These are phyloP conservation scores for Verticillium tricorpus DNA, from an alignment of 2,329 filamentous ascomycete species.

Conservation along the genomic window DNA sequence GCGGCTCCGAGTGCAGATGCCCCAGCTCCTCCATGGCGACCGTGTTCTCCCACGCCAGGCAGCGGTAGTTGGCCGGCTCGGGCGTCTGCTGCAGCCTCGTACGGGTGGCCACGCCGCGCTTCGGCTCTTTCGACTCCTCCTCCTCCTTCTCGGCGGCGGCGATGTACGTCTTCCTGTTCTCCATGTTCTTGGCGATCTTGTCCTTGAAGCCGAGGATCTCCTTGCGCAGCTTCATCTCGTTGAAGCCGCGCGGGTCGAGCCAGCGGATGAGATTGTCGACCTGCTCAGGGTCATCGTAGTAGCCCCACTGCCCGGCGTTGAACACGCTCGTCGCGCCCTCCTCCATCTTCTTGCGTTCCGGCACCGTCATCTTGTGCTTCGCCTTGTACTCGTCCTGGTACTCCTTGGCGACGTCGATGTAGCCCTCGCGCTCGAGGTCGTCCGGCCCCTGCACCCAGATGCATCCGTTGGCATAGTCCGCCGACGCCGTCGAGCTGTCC, in stretches of 20 bases:
- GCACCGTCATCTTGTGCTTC: constrained; percentile 76
- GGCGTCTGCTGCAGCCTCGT: constrained; percentile 39
- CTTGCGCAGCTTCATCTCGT: constrained; percentile 83
- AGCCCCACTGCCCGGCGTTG: constrained; percentile 82
- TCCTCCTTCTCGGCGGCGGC: constrained; percentile 35
- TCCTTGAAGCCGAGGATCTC: constrained; percentile 75
- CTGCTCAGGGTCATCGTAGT: constrained; percentile 74
- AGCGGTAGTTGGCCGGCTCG: constrained; percentile 42
- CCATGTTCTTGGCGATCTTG: constrained; percentile 75
- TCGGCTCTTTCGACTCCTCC: constrained; percentile 32
- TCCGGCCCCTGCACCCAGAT: constrained; percentile 97
- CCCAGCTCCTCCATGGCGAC: constrained; percentile 53
- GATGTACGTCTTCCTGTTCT: constrained; percentile 71
- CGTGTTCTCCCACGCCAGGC: constrained; percentile 51
- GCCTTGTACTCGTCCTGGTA: constrained; percentile 71
- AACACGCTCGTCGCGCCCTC: constrained; percentile 78
- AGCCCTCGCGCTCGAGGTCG: constrained; percentile 78
- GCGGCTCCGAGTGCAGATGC: constrained; percentile 52
- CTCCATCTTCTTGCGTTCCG: constrained; percentile 78
- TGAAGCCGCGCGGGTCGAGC: constrained; percentile 81
- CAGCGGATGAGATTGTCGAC: constrained; percentile 78
- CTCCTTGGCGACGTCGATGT: constrained; percentile 71
- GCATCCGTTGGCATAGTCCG: constrained; percentile 88
- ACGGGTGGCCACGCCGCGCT: constrained; percentile 40
- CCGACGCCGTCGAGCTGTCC: constrained; percentile 78